Evolutionary conservation across 306 rosid genomes (phyloP).

Genomic region (Cucurbita moschata): DNA sequence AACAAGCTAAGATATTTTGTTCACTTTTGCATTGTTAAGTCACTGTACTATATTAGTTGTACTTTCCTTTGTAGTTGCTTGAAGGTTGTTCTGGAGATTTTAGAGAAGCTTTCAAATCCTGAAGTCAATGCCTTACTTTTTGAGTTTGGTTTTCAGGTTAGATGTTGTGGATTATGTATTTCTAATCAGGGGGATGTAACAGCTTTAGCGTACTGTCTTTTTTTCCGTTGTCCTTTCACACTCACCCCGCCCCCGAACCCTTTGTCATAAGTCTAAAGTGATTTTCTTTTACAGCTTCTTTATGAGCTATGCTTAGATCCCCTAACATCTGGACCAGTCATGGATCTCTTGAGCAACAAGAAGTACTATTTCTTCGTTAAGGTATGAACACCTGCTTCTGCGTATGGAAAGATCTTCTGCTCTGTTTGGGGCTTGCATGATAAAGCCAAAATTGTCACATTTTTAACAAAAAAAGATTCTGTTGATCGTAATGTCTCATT

Average conservation of each 20-base stretch:
- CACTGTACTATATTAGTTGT: conserved; percentile 2
- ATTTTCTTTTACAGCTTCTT: conserved; percentile 52
- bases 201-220: background rate
- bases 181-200: background rate
- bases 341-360: conserved; percentile 72
- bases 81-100: conserved; percentile 81
- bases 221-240: background rate
- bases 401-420: background rate
- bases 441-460: background rate
- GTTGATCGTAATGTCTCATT: background rate
- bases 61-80: conserved; percentile 57
- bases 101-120: conserved; percentile 77
- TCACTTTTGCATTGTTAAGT: background rate
- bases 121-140: conserved; percentile 73
- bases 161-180: conserved; percentile 15
- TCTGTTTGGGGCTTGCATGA: background rate
- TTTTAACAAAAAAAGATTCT: background rate
- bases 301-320: conserved; percentile 79
- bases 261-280: background rate
- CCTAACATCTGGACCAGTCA: conserved; percentile 47
- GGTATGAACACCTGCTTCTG: conserved; percentile 28
- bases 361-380: conserved; percentile 72
- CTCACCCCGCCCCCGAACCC: background rate
- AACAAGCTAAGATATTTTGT: background rate
- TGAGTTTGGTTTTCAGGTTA: conserved; percentile 93